Evolutionary conservation across 73 alveolate species (phyloP).

Genomic region (Diophrys sp.): DNA sequence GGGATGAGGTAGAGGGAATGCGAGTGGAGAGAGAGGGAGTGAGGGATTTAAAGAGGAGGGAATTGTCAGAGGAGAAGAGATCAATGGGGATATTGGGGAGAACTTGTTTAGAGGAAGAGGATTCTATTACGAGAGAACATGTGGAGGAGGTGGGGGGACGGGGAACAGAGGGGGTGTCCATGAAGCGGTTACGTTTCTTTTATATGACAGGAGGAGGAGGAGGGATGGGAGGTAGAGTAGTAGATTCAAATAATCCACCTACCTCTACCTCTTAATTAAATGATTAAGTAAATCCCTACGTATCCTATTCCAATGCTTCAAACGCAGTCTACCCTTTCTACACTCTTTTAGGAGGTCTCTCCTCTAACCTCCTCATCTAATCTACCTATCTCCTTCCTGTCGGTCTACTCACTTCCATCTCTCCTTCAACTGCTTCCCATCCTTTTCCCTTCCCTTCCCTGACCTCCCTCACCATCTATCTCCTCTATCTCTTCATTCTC

Average conservation of each 20-base stretch:
- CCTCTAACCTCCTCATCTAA: not conserved
- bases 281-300: not conserved
- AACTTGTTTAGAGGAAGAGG: no score
- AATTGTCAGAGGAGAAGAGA: no score
- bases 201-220: not conserved
- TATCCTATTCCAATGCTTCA: not conserved
- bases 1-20: no score
- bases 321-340: not conserved
- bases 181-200: no score
- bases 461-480: not conserved
- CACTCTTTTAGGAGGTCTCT: not conserved
- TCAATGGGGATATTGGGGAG: no score
- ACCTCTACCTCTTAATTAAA: not conserved
- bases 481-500: not conserved
- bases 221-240: not conserved
- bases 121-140: not conserved
- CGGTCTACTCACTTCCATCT: no score
- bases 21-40: no score
- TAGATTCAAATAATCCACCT: no score
- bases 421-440: not conserved
- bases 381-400: not conserved
- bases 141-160: no score
- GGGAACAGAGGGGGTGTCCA: no score
- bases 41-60: no score
- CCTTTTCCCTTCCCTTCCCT: not conserved